Base-by-base conservation (phyloP, 208 protist genomes). In the Trichomonas tenax region DNA sequence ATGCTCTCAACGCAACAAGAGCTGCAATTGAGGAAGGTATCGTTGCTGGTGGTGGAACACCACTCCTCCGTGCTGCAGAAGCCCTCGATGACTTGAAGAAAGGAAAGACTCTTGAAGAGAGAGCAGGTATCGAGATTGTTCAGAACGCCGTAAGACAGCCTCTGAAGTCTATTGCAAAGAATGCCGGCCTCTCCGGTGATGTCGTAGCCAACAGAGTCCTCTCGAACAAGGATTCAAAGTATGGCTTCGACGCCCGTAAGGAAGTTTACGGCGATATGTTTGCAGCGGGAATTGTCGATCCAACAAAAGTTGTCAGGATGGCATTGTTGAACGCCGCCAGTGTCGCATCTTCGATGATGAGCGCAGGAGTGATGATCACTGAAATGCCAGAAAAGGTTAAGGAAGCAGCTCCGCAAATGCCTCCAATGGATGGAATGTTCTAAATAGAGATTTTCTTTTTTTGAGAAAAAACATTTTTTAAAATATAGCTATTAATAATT, bases 1-100 rank as follows among this genome's bases (percentile, higher is more conserved):
- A 99, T 97, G 99, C 99, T 11, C 98, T 99, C n/a, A 99, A 99
- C 97, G 99, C 99, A 14, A 99, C 99, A 2, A 98, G 99, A 95
- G 99, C 99, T 26, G 99, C 99, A 48, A 98, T 99, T 82, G 98
- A 99, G 97, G 99, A 99, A 98, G 99, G 99, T 97, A 99, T 99
- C 96, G 98, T 99, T 31, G 97, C 99, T 95, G 99, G 99, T 96
- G 99, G 99, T 96, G 99, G 99, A 96, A 98, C 98, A 95, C 98
- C 99, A 38, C 97, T 99, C 58, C 98, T 99, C 40, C 98, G 98
- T 97, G 98, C 98, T 48, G 98, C 98, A 96, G 96, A 97, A 72
- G 96, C 58, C 15, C 97, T 99, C 21, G 97, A 98, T 14, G 51
- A 95, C n/a, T 96, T 99, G 4, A 98, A 98, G 84, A 89, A 97